Evolutionary conservation across 495 filamentous ascomycete species (phyloP).

Genomic region (Neurospora hispaniola): DNA sequence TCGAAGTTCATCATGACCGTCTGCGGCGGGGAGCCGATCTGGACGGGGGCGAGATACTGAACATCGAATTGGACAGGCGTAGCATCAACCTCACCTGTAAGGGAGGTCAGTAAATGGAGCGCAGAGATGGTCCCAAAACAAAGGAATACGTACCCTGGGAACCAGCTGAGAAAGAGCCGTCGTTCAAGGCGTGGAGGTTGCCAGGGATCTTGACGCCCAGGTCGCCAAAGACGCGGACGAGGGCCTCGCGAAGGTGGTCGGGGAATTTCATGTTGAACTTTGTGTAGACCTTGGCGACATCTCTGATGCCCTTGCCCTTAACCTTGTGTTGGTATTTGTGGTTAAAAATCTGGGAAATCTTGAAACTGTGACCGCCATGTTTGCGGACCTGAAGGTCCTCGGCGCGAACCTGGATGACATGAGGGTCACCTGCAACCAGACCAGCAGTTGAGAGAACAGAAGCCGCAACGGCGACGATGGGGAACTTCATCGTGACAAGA

Average conservation of each 20-base stretch:
- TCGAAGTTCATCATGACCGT: slow-evolving; percentile 62
- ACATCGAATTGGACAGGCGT: slow-evolving; percentile 47
- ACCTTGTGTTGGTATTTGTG: slow-evolving; percentile 24
- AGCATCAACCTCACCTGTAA: slow-evolving; percentile 29
- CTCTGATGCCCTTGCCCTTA: slow-evolving; percentile 28
- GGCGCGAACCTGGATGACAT: slow-evolving; percentile 9
- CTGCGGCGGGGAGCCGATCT: slow-evolving; percentile 64
- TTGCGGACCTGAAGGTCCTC: slow-evolving; percentile 21
- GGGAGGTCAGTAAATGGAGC: background rate
- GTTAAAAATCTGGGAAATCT: slow-evolving; percentile 31
- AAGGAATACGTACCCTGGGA: slow-evolving; percentile 2
- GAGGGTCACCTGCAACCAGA: slow-evolving; percentile 15
- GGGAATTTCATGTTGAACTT: slow-evolving; percentile 30
- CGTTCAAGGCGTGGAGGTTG: slow-evolving; percentile 7
- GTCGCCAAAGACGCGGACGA: slow-evolving; percentile 21
- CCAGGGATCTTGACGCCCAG: slow-evolving; percentile 14
- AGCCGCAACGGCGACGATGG: slow-evolving; percentile 13
- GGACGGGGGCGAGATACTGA: slow-evolving; percentile 53
- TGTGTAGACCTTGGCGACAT: slow-evolving; percentile 31
- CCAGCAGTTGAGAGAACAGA: slow-evolving; percentile 18
- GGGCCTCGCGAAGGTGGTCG: slow-evolving; percentile 17
- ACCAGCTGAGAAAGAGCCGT: slow-evolving; percentile 3
- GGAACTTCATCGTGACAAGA: slow-evolving; percentile 15
- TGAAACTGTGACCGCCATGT: slow-evolving; percentile 30
- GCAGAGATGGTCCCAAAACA: background rate